Evolutionary conservation across 2,329 filamentous ascomycete genomes (phyloP).

Genomic region (Phialemoniopsis sp.): DNA sequence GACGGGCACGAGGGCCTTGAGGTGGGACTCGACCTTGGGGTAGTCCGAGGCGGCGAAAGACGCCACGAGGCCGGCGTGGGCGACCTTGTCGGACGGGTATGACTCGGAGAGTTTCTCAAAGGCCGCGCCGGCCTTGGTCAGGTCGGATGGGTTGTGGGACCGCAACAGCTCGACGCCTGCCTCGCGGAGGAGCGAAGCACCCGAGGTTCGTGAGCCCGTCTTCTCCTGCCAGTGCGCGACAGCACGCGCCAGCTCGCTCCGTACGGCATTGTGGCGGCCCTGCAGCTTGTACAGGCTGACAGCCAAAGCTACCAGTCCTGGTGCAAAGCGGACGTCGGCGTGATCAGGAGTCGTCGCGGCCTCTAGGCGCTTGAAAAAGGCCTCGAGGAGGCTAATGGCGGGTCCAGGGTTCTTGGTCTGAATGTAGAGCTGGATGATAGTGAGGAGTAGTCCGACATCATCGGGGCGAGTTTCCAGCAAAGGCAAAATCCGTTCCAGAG

Average conservation of each 20-base stretch:
- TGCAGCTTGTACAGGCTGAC: slow-evolving; percentile 76
- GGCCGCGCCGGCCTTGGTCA: slow-evolving; percentile 68
- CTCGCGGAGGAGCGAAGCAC: slow-evolving; percentile 69
- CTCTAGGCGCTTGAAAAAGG: slow-evolving; percentile 70
- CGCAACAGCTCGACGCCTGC: slow-evolving; percentile 80
- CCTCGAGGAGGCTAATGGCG: slow-evolving; percentile 71
- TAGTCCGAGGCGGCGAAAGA: slow-evolving; percentile 64
- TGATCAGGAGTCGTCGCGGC: slow-evolving; percentile 50
- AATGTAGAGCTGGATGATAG: slow-evolving; percentile 77
- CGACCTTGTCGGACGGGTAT: slow-evolving; percentile 63
- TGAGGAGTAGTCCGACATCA: slow-evolving; percentile 77
- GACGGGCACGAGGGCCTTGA: slow-evolving; percentile 56
- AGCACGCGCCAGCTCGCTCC: slow-evolving; percentile 71
- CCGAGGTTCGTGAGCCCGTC: slow-evolving; percentile 23
- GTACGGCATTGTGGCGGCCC: slow-evolving; percentile 68
- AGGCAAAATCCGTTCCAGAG: slow-evolving; percentile 65
- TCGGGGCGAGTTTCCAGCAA: slow-evolving; percentile 70
- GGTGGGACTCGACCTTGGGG: slow-evolving; percentile 48
- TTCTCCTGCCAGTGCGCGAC: slow-evolving; percentile 76
- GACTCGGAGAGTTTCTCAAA: slow-evolving; percentile 69
- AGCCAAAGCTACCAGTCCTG: slow-evolving; percentile 76
- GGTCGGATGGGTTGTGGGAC: slow-evolving; percentile 65
- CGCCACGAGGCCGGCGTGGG: slow-evolving; percentile 81
- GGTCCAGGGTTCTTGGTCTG: slow-evolving; percentile 66
- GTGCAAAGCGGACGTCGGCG: slow-evolving; percentile 72